Evolutionary conservation across 2,329 filamentous ascomycete species (phyloP).

Genomic region (Botryotinia calthae): DNA sequence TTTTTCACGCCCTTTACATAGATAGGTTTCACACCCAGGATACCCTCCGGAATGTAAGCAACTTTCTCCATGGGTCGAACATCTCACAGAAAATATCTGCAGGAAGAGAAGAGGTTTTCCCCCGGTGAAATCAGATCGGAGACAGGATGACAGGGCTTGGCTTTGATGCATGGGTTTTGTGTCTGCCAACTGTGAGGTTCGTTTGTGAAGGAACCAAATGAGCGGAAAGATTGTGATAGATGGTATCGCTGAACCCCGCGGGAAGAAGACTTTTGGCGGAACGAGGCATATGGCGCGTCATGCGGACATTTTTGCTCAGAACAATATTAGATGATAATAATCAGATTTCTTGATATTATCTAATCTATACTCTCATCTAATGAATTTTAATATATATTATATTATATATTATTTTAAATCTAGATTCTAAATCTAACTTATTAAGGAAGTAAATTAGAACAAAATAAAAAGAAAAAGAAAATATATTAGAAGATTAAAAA

Average conservation of each 20-base stretch:
- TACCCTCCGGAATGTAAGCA: not conserved
- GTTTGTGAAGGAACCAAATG: not conserved
- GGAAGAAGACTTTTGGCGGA: not conserved
- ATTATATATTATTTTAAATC: too few relatives aligned
- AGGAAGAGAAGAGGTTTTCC: not conserved
- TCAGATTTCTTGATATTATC: too few relatives aligned
- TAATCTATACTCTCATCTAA: too few relatives aligned
- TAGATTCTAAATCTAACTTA: too few relatives aligned
- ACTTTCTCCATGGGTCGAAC: not conserved
- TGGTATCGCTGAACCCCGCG: not conserved
- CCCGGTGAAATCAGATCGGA: not conserved
- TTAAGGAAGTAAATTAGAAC: too few relatives aligned
- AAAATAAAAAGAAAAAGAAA: too few relatives aligned
- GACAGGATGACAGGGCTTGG: conserved; percentile 2
- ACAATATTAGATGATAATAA: too few relatives aligned
- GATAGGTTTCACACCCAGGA: not conserved
- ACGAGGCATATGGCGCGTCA: too few relatives aligned
- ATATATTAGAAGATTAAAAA: too few relatives aligned
- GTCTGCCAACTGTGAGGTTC: not conserved
- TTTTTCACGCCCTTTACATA: not conserved
- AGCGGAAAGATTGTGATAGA: not conserved
- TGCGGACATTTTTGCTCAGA: too few relatives aligned
- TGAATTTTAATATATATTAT: too few relatives aligned
- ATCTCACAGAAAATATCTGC: not conserved
- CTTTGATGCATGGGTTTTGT: not conserved